Conservation (phyloP, 2,329 filamentous ascomycete species). For the Colletotrichum orchidophilum region DNA sequence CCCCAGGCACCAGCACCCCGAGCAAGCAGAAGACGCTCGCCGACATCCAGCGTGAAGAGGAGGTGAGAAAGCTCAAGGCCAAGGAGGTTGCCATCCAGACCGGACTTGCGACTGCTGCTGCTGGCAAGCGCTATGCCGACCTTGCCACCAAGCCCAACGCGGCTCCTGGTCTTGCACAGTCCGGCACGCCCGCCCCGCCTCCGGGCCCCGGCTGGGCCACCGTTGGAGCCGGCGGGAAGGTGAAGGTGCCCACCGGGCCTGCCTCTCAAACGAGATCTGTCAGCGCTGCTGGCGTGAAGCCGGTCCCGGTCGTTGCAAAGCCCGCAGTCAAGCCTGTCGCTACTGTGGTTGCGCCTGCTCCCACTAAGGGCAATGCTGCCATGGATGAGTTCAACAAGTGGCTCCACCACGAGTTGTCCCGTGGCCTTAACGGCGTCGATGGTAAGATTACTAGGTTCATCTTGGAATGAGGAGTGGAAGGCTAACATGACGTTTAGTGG, state of each 20-base stretch:
- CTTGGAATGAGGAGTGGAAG: not conserved
- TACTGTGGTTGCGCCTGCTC: conserved; percentile 55
- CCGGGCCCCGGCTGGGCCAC: conserved; percentile 83
- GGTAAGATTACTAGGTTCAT: conserved; percentile 52
- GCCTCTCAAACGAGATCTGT: conserved; percentile 57
- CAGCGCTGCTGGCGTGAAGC: conserved; percentile 55
- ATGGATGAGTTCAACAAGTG: conserved; percentile 95
- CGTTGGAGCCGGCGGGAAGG: conserved; percentile 92
- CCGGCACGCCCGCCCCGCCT: conserved; percentile 53
- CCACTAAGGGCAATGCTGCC: conserved; percentile 63
- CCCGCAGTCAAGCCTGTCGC: conserved; percentile 58
- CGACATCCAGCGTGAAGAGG: conserved; percentile 97
- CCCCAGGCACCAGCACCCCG: conserved; percentile 37
- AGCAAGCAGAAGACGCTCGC: conserved; percentile 86
- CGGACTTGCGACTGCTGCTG: conserved; percentile 54
- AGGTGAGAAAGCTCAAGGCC: conserved; percentile 84
- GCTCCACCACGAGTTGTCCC: conserved; percentile 81
- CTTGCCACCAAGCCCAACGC: conserved; percentile 73
- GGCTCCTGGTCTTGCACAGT: conserved; percentile 45
- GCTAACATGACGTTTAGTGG: conserved; percentile 64
- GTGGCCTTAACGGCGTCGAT: conserved; percentile 70
- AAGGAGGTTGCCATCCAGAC: conserved; percentile 60
- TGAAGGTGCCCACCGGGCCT: conserved; percentile 76
- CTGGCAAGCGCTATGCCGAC: conserved; percentile 92
- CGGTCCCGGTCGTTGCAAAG: conserved; percentile 58